Percentiles rank a stretch among this genome's conserved stretches.
phyloP scores from a whole-genome alignment of 2,329 filamentous ascomycete genomes.

The Penicillium crustosum region DNA sequence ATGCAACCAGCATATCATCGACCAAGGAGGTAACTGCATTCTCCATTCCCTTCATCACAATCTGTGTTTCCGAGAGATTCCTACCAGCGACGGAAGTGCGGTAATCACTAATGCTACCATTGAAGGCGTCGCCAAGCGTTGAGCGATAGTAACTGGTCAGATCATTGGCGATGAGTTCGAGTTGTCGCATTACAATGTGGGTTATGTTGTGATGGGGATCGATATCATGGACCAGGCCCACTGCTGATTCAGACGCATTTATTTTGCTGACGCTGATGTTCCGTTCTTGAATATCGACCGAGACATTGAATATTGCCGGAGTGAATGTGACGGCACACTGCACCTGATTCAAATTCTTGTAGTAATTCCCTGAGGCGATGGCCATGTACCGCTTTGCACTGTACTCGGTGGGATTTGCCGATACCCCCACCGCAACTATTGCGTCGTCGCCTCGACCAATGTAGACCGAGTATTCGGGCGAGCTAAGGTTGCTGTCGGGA shows the following conservation, averaged over 20 bases:
- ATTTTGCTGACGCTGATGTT: constrained; percentile 3
- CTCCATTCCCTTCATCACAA: constrained; percentile 7
- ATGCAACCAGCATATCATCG: constrained; percentile 8
- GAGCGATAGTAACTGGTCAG: constrained; percentile 10
- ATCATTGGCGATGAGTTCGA: constrained; percentile 10
- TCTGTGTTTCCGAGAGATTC: neutral
- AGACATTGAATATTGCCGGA: neutral
- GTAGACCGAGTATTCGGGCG: too few species aligned
- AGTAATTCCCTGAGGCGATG: too few species aligned
- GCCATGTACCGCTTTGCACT: too few species aligned
- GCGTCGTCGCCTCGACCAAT: too few species aligned
- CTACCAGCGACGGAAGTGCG: neutral
- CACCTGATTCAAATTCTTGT: too few species aligned
- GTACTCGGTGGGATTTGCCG: too few species aligned
- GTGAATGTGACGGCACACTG: too few species aligned
- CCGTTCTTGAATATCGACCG: neutral
- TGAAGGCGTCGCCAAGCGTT: constrained; percentile 7
- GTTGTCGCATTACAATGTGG: constrained; percentile 6
- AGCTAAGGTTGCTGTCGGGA: too few species aligned
- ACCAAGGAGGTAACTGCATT: constrained; percentile 4
- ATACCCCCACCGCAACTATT: too few species aligned
- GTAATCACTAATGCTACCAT: constrained; percentile 13
- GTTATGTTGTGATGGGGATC: constrained; percentile 6
- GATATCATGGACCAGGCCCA: neutral
- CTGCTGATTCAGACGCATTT: neutral